phyloP scores from a whole-genome alignment of 257 asterid genomes.

The Eucommia ulmoides region DNA sequence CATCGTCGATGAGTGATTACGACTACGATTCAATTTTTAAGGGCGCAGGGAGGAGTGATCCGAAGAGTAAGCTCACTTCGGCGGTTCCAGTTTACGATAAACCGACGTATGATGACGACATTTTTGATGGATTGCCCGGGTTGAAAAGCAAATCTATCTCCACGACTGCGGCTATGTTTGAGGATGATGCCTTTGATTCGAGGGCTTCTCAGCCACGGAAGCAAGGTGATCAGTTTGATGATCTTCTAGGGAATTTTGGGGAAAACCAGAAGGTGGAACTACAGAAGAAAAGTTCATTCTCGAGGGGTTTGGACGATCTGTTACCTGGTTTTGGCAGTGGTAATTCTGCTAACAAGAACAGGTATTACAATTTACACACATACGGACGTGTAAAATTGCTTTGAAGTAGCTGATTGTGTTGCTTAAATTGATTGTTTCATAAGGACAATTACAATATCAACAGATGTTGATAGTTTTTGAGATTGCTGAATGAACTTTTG shows the following conservation, averaged over 20 bases:
- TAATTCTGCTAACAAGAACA: conserved; percentile 35
- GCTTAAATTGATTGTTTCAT: background rate
- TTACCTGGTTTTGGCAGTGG: conserved; percentile 59
- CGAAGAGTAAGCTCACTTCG: conserved; percentile 15
- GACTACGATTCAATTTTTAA: conserved; percentile 50
- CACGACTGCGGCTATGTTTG: conserved; percentile 36
- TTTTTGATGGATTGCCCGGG: conserved; percentile 88
- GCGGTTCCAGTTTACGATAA: conserved; percentile 79
- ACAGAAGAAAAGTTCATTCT: conserved; percentile 32
- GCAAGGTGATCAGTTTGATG: conserved; percentile 26
- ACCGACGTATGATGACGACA: conserved; percentile 92
- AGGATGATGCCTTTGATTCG: conserved; percentile 48
- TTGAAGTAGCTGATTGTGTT: background rate
- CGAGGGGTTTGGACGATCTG: conserved; percentile 39
- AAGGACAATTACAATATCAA: no score
- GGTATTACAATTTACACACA: conserved; percentile 43
- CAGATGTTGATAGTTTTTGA: background rate
- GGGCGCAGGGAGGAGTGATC: conserved; percentile 5
- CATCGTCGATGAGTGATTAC: conserved; percentile 34
- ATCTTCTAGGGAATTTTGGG: conserved; percentile 41
- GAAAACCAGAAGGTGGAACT: conserved; percentile 17
- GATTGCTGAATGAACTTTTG: background rate
- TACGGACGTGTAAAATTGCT: conserved; percentile 3
- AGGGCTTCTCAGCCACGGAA: conserved; percentile 36
- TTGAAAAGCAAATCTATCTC: conserved; percentile 55